Evolutionary conservation across 1,284 basidiomycete species (phyloP).

Genomic region (Cryptococcus depauperatus): DNA sequence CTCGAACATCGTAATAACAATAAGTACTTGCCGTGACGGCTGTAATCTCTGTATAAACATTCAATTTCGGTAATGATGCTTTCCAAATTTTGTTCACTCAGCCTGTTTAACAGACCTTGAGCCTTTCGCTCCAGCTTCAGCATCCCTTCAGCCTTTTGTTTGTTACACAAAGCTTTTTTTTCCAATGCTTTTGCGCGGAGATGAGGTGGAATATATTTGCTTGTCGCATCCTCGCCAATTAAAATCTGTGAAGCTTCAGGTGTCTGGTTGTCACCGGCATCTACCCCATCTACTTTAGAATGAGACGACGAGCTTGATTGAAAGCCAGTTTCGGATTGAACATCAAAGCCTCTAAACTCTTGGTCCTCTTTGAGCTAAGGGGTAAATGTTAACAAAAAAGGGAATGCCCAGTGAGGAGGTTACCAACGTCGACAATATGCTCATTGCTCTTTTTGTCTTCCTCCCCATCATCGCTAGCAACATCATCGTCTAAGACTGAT

Average conservation of each 20-base stretch:
- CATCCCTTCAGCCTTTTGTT: constrained; percentile 51
- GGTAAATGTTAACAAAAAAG: constrained; percentile 2
- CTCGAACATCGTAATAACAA: background rate
- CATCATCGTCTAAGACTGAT: constrained; percentile 5
- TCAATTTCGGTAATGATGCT: constrained; percentile 71
- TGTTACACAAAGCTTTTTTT: constrained; percentile 28
- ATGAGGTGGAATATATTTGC: constrained; percentile 50
- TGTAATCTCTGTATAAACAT: constrained; percentile 65
- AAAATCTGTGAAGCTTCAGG: too few relatives aligned
- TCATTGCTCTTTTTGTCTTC: constrained; percentile 17
- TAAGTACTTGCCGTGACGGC: constrained; percentile 62
- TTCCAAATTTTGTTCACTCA: constrained; percentile 85
- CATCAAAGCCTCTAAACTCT: background rate
- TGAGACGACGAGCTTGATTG: background rate
- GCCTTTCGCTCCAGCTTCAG: constrained; percentile 66
- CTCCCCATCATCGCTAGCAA: constrained; percentile 8
- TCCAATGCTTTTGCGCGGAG: constrained; percentile 44
- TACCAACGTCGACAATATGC: constrained; percentile 12
- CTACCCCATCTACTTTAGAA: too few relatives aligned
- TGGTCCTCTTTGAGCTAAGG: constrained; percentile 7
- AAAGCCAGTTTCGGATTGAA: background rate
- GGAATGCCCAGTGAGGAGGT: too few relatives aligned
- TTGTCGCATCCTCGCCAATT: constrained; percentile 18
- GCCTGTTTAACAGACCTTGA: constrained; percentile 82
- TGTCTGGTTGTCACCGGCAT: too few relatives aligned